Evolutionary conservation across 1,284 basidiomycete species (phyloP).

Genomic region (Porodaedalea pini): DNA sequence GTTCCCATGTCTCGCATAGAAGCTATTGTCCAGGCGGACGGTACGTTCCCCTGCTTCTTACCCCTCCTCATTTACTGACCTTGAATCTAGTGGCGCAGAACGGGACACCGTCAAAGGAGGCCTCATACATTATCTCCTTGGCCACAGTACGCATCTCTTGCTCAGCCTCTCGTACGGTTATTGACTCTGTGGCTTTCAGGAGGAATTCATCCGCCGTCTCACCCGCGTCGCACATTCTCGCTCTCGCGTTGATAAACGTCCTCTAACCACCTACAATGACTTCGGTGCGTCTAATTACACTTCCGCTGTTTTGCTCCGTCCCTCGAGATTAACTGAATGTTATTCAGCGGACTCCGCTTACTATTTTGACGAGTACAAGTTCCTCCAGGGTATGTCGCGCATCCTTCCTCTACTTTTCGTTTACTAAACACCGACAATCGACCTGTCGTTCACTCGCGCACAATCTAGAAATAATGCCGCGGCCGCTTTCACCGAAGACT

Average conservation of each 20-base stretch:
- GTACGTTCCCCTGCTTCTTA: slow-evolving; percentile 36
- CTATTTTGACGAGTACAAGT: slow-evolving; percentile 63
- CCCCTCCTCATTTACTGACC: slow-evolving; percentile 3
- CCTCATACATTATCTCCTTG: slow-evolving; percentile 61
- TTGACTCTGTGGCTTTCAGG: slow-evolving; percentile 39
- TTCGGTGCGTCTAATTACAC: slow-evolving; percentile 60
- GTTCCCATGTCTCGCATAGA: slow-evolving; percentile 60
- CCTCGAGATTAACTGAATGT: slow-evolving; percentile 11
- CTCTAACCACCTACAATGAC: slow-evolving; percentile 59
- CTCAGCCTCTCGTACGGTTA: slow-evolving; percentile 2
- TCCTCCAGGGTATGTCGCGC: slow-evolving; percentile 52
- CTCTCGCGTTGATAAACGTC: slow-evolving; percentile 49
- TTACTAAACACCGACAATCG: neutral
- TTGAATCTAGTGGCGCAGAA: slow-evolving; percentile 45
- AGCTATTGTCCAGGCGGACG: slow-evolving; percentile 67
- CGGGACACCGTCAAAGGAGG: slow-evolving; percentile 69
- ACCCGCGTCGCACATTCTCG: slow-evolving; percentile 55
- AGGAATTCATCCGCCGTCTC: slow-evolving; percentile 73
- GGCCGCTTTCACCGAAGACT: slow-evolving; percentile 52
- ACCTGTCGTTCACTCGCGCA: slow-evolving; percentile 6
- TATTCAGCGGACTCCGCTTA: slow-evolving; percentile 50
- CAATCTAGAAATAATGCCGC: slow-evolving; percentile 60
- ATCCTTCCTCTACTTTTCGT: neutral
- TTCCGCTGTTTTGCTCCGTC: neutral
- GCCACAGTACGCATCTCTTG: slow-evolving; percentile 53